Evolutionary conservation across 140 eudicot species (phyloP).

Genomic region (Ambrosia hybrid): DNA sequence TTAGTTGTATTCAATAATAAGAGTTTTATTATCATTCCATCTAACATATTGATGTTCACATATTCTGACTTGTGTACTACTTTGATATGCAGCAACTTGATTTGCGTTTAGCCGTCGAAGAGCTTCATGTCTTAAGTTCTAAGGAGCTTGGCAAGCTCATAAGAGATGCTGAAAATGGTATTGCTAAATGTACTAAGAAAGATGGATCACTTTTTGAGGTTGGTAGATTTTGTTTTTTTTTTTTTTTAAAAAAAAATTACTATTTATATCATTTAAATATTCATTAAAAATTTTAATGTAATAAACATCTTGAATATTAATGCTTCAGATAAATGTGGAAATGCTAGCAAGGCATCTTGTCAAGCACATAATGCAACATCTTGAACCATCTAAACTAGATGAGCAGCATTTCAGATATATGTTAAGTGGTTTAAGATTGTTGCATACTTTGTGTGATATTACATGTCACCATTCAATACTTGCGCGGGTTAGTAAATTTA

Average conservation of each 20-base stretch:
- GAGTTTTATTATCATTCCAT: too few relatives aligned
- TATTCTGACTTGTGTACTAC: constrained; percentile 12
- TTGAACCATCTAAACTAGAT: constrained; percentile 40
- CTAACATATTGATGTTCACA: neutral
- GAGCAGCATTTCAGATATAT: constrained; percentile 50
- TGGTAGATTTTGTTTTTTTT: constrained; percentile 7
- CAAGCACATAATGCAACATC: constrained; percentile 50
- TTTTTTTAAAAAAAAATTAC: too few relatives aligned
- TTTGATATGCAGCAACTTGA: constrained; percentile 46
- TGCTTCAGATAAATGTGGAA: constrained; percentile 62
- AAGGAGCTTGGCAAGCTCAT: constrained; percentile 52
- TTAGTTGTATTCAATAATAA: too few relatives aligned
- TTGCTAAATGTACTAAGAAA: constrained; percentile 25
- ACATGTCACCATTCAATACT: constrained; percentile 56
- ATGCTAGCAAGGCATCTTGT: constrained; percentile 56
- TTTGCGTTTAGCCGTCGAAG: constrained; percentile 55
- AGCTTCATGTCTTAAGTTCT: constrained; percentile 50
- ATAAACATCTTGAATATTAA: neutral
- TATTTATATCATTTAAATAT: neutral
- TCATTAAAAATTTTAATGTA: neutral
- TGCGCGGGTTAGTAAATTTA: constrained; percentile 50
- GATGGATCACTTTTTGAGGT: constrained; percentile 64
- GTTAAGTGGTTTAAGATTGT: constrained; percentile 53
- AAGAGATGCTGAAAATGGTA: constrained; percentile 46
- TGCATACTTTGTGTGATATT: constrained; percentile 58